Evolutionary conservation across 2,329 filamentous ascomycete species (phyloP).

Genomic region (Aspergillus chevalieri): DNA sequence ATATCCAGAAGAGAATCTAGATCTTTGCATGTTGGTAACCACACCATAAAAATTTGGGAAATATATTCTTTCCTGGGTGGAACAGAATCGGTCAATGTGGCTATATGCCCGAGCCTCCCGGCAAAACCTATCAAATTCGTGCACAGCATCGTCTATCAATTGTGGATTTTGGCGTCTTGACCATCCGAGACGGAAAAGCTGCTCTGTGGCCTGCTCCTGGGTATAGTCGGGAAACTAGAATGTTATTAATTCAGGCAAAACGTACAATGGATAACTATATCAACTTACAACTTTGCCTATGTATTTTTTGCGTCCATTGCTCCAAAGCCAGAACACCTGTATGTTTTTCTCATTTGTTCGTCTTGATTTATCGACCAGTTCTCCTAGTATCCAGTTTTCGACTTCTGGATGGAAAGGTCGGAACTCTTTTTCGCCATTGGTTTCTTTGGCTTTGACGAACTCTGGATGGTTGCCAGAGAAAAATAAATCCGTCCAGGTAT

Average conservation of each 20-base stretch:
- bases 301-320: slow-evolving; percentile 7
- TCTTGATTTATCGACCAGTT: slow-evolving; percentile 3
- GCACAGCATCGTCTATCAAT: slow-evolving; percentile 4
- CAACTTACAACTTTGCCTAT: slow-evolving; percentile 10
- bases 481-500: neutral
- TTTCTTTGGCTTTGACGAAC: neutral
- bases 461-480: neutral
- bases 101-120: slow-evolving; percentile 10
- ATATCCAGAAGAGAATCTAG: slow-evolving; percentile 8
- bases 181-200: slow-evolving; percentile 4
- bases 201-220: slow-evolving; percentile 3
- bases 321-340: slow-evolving; percentile 11
- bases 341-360: slow-evolving; percentile 3
- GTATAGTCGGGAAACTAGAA: slow-evolving; percentile 10
- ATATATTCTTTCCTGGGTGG: slow-evolving; percentile 7
- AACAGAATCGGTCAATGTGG: slow-evolving; percentile 10
- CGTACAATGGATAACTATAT: neutral
- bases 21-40: slow-evolving; percentile 5
- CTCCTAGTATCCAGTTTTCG: slow-evolving; percentile 5
- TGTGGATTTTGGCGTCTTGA: slow-evolving; percentile 1
- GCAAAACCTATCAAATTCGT: slow-evolving; percentile 9
- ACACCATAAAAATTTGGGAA: slow-evolving; percentile 7
- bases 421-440: neutral
- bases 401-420: slow-evolving; percentile 2
- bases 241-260: neutral